A percentile compares a stretch with the other conserved stretches of the same genome.
Conservation (phyloP, 768 basidiomycete genomes). For the Thelephora aurantiotincta region DNA sequence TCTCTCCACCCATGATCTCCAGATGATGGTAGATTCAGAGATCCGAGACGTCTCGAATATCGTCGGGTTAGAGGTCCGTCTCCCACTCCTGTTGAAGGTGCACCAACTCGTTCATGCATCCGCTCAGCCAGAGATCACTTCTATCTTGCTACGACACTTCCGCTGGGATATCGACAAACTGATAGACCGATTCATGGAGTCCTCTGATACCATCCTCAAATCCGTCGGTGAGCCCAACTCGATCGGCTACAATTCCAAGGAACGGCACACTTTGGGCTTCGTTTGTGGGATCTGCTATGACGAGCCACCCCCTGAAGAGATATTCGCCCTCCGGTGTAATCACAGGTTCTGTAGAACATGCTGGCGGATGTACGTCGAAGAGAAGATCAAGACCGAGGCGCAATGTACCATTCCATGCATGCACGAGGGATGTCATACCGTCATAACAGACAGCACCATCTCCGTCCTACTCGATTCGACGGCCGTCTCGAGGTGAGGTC, state of each 20-base stretch:
- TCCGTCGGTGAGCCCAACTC: conserved; percentile 9
- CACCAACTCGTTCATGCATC: no score
- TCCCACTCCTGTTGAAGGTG: not conserved
- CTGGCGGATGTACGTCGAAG: conserved; percentile 65
- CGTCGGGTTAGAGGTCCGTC: conserved; percentile 17
- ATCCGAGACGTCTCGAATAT: conserved; percentile 15
- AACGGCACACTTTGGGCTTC: conserved; percentile 35
- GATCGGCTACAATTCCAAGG: conserved; percentile 5
- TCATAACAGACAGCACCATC: conserved; percentile 46
- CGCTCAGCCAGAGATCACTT: conserved; percentile 50
- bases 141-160: conserved; percentile 69
- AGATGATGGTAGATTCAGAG: conserved; percentile 12
- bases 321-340: conserved; percentile 43
- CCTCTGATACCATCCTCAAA: conserved; percentile 49
- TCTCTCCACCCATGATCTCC: conserved; percentile 12
- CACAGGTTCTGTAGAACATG: conserved; percentile 77
- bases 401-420: conserved; percentile 65
- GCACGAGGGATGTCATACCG: conserved; percentile 59
- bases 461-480: conserved; percentile 35
- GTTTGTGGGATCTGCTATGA: conserved; percentile 90
- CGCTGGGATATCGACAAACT: conserved; percentile 94
- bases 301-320: conserved; percentile 35
- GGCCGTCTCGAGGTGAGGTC: conserved; percentile 22
- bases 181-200: conserved; percentile 94
- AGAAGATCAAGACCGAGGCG: conserved; percentile 75